Base-by-base conservation (phyloP, 768 basidiomycete species). In the Nidularia pulvinata region DNA sequence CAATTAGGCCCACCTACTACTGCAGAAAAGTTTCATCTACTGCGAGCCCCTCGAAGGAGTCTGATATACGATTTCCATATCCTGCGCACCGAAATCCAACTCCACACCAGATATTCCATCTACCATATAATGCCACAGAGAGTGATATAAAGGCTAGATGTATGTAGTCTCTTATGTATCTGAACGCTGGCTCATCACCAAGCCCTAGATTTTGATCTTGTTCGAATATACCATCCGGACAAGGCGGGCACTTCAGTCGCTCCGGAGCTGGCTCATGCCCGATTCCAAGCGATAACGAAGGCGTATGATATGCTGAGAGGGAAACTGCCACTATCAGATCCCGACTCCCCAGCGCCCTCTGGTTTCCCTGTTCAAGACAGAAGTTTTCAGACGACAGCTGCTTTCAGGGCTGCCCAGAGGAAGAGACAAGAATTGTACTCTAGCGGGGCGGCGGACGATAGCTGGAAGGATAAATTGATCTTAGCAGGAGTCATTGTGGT, bases 191-290 rank as follows among this genome's bases (percentile, higher is more conserved):
- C 50, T n/a, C 51, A 57, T 57, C 30, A 35, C 34, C 50, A 11
- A 32, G 13, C 16, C 6, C 9, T 58, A 92, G 89, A 91, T 67
- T 89, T 84, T 61, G 89, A 91, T 57, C 88, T 92, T 45, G 90
- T 91, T 33, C 78, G 85, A 39, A 76, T 89, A 53, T 89, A 91
- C 66, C 89, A 92, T 65, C 89, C 89, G 2, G 89, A 92, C 65
- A 86, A 86, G 42, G 72, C 75, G 22, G 67, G 68, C 53, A 50
- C 63, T 9, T 61, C 66, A 10, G 42, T 78, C 10, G 68, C 84
- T 6, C 60, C 80, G 0, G 79, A 81, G 13, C 64, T 76, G 2
- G 81, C 82, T 3, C 86, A 89, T 60, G 74, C 78, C 5, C 85
- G 82, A 9, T 91, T 91, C 59, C 85, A 85, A 59, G 74, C 85